Conservation (phyloP, 2,329 filamentous ascomycete genomes). For the Tolypocladium capitatum region DNA sequence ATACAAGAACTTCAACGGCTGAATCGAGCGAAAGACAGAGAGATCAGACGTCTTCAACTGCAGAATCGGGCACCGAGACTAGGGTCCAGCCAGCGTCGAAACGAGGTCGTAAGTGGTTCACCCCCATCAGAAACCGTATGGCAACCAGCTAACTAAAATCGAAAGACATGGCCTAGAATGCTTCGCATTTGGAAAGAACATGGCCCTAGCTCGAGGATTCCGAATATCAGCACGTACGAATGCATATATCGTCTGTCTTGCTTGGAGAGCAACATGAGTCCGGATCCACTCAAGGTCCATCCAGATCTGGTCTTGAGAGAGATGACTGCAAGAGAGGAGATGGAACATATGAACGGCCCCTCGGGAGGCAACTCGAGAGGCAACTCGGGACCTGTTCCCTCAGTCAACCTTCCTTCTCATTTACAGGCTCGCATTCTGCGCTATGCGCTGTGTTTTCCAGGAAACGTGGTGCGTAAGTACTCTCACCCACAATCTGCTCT, state of each 20-base stretch:
- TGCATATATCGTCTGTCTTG: background rate
- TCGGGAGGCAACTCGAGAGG: background rate
- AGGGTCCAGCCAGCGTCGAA: background rate
- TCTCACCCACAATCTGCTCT: too few relatives aligned
- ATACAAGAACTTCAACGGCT: background rate
- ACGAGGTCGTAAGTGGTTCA: background rate
- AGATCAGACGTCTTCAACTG: background rate
- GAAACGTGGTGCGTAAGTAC: background rate
- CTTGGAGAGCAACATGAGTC: background rate
- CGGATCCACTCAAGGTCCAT: background rate
- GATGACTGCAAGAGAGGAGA: background rate
- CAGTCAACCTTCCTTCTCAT: background rate
- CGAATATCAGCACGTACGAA: background rate
- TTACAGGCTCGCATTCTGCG: background rate
- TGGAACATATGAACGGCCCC: background rate
- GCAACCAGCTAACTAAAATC: background rate
- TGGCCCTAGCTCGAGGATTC: background rate
- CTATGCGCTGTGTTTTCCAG: background rate
- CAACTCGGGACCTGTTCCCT: too few relatives aligned
- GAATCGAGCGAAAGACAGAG: background rate
- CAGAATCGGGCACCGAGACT: background rate
- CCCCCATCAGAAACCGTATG: background rate
- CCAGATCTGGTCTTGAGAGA: background rate
- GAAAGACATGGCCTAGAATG: background rate
- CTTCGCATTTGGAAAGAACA: background rate